These are phyloP conservation scores for Globisporangium echinulatum DNA, from an alignment of 352 stramenopile species.

Conservation along the genomic window DNA sequence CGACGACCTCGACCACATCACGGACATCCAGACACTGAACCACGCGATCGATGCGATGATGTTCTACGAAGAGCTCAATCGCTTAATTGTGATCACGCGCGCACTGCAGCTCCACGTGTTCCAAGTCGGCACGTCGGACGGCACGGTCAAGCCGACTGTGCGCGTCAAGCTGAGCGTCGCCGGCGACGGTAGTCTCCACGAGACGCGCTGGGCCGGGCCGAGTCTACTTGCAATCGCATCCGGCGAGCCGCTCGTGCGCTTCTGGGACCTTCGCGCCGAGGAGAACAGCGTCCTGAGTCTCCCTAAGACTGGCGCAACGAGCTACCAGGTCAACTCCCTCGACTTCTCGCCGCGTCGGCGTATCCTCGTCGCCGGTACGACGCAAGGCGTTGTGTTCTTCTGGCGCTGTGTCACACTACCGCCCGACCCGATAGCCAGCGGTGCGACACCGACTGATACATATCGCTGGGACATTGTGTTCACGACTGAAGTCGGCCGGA, in stretches of 20 bases:
- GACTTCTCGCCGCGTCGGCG: constrained; percentile 86
- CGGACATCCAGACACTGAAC: constrained; percentile 82
- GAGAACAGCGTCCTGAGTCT: constrained; percentile 90
- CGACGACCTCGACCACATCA: constrained; percentile 90
- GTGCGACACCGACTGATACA: constrained; percentile 11
- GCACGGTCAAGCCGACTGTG: constrained; percentile 77
- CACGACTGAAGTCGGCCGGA: constrained; percentile 37
- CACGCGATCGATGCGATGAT: constrained; percentile 88
- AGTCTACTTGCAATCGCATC: constrained; percentile 88
- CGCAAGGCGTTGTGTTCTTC: constrained; percentile 82
- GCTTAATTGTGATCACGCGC: constrained; percentile 89
- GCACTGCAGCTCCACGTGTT: constrained; percentile 87
- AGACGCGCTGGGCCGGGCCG: constrained; percentile 86
- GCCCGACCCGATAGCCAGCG: constrained; percentile 11
- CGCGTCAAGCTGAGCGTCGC: constrained; percentile 89
- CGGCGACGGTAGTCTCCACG: constrained; percentile 68
- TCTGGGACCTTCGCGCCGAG: constrained; percentile 89
- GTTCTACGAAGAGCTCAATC: constrained; percentile 76
- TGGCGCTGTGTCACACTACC: constrained; percentile 75
- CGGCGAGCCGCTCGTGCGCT: constrained; percentile 84
- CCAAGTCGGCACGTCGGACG: constrained; percentile 71
- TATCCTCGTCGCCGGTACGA: constrained; percentile 84
- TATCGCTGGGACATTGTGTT: constrained; percentile 74
- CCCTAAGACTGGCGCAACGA: constrained; percentile 31
- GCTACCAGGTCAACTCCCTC: constrained; percentile 78